Evolutionary conservation across 805 yeast genomes (phyloP), one percentile per base, ranked within the genome.

Genomic region (Kazachstania martiniae): DNA sequence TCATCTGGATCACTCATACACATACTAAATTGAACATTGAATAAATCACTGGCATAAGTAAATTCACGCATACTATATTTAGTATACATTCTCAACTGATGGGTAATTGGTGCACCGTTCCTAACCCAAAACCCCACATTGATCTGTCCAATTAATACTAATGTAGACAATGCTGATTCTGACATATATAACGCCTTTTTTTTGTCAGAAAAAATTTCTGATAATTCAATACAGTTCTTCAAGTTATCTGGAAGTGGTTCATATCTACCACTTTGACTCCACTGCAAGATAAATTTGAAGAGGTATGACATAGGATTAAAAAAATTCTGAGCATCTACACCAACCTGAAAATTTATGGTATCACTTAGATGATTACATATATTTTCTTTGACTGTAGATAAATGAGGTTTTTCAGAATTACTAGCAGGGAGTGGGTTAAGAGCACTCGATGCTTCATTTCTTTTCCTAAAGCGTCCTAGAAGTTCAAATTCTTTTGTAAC

Each of bases 91-190:
- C 76, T 79, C 41, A 81, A 66, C 49, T 89, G 97, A 17, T 77
- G 74, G 25, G 80, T 66, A 4, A 85, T 75, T 25, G 87, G 78
- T 37, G 73, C 69, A 0, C 98, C 98, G 56, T 89, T 89, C 47
- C 97, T 70, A 0, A 89, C 95, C 97, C 97, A 89, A 35, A 80
- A 70, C 0, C 95, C 95, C 0, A 81, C 75, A 38, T 83, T 78
- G 7, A 89, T 81, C 47, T 91, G 96, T 0, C 95, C 74, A 41
- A 84, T 57, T 7, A 83, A 56, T 0, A 83, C 95, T 18, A 85
- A 49, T 0, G 87, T 78, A 36, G 93, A 65, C 14, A 91, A 53
- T 0, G 95, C 80, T 40, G 80, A 77, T 41, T 85, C 95, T 41
- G 51, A 48, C 8, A 53, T 40, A 31, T 41, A 40, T 4, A 48